These are phyloP conservation scores for Chlorella sp. DNA, from an alignment of 139 green algal species.

Conservation along the genomic window DNA sequence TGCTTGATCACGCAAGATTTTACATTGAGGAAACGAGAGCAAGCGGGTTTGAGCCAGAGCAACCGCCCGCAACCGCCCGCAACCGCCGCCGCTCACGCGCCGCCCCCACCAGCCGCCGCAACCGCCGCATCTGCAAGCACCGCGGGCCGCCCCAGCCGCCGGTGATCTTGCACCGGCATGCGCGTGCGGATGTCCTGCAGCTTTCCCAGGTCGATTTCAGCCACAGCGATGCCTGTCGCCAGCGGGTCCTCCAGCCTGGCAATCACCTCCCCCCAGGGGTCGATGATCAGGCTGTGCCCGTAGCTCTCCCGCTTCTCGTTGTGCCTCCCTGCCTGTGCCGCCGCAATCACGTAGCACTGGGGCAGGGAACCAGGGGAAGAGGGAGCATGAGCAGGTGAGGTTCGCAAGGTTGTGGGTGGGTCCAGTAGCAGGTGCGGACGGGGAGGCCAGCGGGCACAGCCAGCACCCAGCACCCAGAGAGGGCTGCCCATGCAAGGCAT, in stretches of 20 bases:
- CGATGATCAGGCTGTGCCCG: conserved; percentile 89
- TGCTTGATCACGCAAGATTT: too few species aligned
- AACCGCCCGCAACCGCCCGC: too few species aligned
- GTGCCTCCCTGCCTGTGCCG: conserved; percentile 90
- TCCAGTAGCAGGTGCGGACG: neutral
- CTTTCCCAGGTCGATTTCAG: conserved; percentile 70
- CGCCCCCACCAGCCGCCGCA: neutral
- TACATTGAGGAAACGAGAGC: too few species aligned
- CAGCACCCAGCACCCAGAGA: neutral
- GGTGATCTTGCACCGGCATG: conserved; percentile 51
- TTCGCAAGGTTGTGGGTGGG: neutral
- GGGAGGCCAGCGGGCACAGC: too few species aligned
- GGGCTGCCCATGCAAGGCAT: neutral
- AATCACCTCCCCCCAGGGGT: conserved; percentile 93
- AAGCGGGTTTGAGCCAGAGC: too few species aligned
- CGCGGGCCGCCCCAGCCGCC: neutral
- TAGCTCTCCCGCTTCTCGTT: conserved; percentile 92
- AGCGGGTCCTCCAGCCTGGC: conserved; percentile 73
- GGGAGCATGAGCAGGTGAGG: neutral
- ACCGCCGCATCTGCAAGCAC: neutral
- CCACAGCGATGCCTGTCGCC: conserved; percentile 79
- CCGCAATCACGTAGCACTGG: conserved; percentile 91
- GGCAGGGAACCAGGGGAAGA: neutral
- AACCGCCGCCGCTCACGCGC: too few species aligned
- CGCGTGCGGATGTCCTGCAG: conserved; percentile 21